These are phyloP conservation scores for Lentinula novae-zelandiae DNA, from an alignment of 1,284 basidiomycete species.

Conservation along the genomic window DNA sequence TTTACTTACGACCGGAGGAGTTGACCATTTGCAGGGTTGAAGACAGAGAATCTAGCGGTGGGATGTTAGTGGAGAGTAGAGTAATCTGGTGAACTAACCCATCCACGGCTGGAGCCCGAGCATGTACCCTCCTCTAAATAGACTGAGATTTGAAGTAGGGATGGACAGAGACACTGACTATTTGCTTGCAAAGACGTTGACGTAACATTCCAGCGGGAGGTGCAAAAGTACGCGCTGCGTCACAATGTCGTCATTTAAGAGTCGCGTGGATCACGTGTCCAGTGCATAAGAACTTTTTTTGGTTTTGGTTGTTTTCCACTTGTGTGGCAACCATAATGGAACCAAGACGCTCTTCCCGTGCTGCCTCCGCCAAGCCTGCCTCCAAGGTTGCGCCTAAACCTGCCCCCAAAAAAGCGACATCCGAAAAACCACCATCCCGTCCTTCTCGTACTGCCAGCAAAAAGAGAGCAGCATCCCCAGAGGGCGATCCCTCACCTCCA, in stretches of 20 bases:
- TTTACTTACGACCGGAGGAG: conserved; percentile 53
- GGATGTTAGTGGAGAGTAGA: not conserved
- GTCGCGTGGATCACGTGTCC: not conserved
- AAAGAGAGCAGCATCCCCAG: conserved; percentile 42
- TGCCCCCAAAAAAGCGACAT: conserved; percentile 24
- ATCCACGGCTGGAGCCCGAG: too few relatives aligned
- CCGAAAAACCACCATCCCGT: conserved; percentile 29
- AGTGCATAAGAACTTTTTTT: not conserved
- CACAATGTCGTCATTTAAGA: not conserved
- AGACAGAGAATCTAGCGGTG: conserved; percentile 44
- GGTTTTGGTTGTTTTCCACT: not conserved
- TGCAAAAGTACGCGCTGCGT: not conserved
- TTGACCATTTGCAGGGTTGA: conserved; percentile 66
- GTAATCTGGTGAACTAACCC: not conserved
- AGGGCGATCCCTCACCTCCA: conserved; percentile 39
- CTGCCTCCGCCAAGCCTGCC: conserved; percentile 36
- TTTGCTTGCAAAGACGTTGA: not conserved
- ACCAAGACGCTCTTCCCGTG: conserved; percentile 48
- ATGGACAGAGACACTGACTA: not conserved
- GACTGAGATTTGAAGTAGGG: not conserved
- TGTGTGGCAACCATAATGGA: conserved; percentile 26
- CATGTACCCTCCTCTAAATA: not conserved
- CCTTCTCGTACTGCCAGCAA: conserved; percentile 24
- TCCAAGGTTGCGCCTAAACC: conserved; percentile 22
- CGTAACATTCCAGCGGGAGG: too few relatives aligned